Evolutionary conservation across 257 asterid species (phyloP).

Genomic region (Cinchona pubescens): DNA sequence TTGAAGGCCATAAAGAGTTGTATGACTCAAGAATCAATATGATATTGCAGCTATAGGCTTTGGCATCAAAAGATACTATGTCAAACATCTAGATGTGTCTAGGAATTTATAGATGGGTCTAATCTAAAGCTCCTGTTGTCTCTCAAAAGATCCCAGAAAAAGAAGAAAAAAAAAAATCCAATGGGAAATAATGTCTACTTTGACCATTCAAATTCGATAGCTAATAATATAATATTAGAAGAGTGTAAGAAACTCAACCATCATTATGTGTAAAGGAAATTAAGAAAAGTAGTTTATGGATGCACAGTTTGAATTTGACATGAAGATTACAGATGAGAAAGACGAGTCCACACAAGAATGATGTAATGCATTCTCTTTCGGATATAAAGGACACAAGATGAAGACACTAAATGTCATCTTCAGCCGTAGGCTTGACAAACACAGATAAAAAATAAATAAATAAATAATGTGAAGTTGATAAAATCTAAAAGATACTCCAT

Average conservation of each 20-base stretch:
- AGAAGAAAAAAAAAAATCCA: not conserved
- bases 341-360: constrained; percentile 17
- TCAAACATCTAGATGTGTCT: too few species aligned
- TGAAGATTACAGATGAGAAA: constrained; percentile 14
- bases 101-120: too few species aligned
- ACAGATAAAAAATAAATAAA: constrained; percentile 18
- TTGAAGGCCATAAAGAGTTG: constrained; percentile 18
- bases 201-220: not conserved
- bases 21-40: constrained; percentile 20
- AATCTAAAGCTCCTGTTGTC: too few species aligned
- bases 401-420: constrained; percentile 16
- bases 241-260: not conserved
- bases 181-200: not conserved
- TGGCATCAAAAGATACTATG: constrained; percentile 10
- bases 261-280: not conserved
- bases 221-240: not conserved
- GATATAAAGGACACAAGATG: constrained; percentile 12
- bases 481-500: too few species aligned
- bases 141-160: too few species aligned
- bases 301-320: constrained; percentile 20
- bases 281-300: not conserved
- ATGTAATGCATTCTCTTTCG: constrained; percentile 28
- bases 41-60: constrained; percentile 24
- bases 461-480: constrained; percentile 11
- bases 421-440: constrained; percentile 24